Base-by-base conservation (phyloP, 768 basidiomycete genomes). In the Suillus ampliporus region DNA sequence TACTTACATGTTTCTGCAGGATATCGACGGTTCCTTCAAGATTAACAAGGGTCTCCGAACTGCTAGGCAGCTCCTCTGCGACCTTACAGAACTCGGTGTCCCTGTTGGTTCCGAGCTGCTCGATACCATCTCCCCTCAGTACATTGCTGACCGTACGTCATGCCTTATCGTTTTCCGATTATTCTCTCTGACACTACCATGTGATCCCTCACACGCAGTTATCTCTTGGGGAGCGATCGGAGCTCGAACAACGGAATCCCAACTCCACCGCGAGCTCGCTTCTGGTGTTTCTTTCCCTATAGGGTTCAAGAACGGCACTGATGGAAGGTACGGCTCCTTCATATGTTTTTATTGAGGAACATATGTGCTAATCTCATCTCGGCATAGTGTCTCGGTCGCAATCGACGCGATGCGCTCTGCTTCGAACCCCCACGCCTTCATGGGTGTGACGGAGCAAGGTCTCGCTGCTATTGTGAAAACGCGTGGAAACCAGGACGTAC, bases 271-370 rank as follows among this genome's bases (percentile, higher is more conserved):
- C 62, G 97, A 98, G 77, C 89, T 98, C 50, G 95, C 95, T 5
- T 95, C 92, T 4, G 97, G 96, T 71, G 90, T 93, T 28, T 97
- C 96, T 57, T 99, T 97, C 89, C 96, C 97, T 23, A 94, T 98
- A 66, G 94, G 95, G 10, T 99, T 99, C 89, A 99, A 99, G 79
- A 99, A 99, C 74, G 97, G 97, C 59, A 99, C 97, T 4, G 97
- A 99, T 75, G 97, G 97, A 60, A 89, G 88, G 86, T 86, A 66
- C 60, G 76, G 60, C 50, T 38, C 19, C 11, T 5, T 35, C 11
- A 46, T 62, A 35, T 47, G 17, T 13, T 14, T 1, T 53, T 10
- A 9, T 61, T 61, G 34, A 40, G 38, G 54, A 19, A 40, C 17
- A 19, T 34, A 11, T 57, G n/a, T 64, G 2, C 61, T 63, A 37